phyloP scores from a whole-genome alignment of 2,329 filamentous ascomycete genomes.

The Aspergillus texensis region DNA sequence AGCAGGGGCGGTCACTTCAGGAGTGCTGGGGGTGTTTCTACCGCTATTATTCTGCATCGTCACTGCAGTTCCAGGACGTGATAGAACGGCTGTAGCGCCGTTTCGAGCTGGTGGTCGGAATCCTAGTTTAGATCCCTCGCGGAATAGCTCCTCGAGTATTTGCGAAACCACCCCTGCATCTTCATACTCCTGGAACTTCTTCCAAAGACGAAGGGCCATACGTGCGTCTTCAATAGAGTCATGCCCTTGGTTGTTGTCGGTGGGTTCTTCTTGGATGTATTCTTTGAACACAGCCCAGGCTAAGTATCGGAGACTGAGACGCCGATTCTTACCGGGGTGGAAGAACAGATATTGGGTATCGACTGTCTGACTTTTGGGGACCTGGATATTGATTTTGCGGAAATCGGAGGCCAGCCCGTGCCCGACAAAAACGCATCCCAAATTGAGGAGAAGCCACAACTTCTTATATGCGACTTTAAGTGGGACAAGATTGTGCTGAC shows the following conservation, averaged over 20 bases:
- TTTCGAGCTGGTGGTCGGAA: slow-evolving; percentile 58
- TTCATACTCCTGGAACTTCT: slow-evolving; percentile 86
- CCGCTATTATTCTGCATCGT: slow-evolving; percentile 43
- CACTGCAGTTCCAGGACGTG: slow-evolving; percentile 43
- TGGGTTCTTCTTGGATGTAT: slow-evolving; percentile 83
- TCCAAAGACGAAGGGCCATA: slow-evolving; percentile 84
- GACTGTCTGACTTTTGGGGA: slow-evolving; percentile 85
- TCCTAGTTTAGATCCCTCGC: slow-evolving; percentile 60
- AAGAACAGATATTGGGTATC: slow-evolving; percentile 94
- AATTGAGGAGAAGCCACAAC: slow-evolving; percentile 91
- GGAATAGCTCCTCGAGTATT: slow-evolving; percentile 87
- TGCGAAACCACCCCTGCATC: slow-evolving; percentile 81
- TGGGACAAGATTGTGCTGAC: slow-evolving; percentile 78
- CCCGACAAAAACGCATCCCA: slow-evolving; percentile 90
- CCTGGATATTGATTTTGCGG: slow-evolving; percentile 96
- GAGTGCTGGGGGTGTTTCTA: slow-evolving; percentile 46
- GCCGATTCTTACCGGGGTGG: slow-evolving; percentile 77
- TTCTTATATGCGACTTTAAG: slow-evolving; percentile 97
- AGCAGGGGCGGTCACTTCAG: slow-evolving; percentile 31
- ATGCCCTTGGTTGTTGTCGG: slow-evolving; percentile 58
- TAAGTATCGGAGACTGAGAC: slow-evolving; percentile 85
- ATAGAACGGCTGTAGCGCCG: slow-evolving; percentile 33
- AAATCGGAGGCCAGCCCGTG: slow-evolving; percentile 95
- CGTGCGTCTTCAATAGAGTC: slow-evolving; percentile 95
- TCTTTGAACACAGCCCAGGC: slow-evolving; percentile 90